Evolutionary conservation across 768 basidiomycete genomes (phyloP), one percentile per base, ranked within the genome.

Genomic region (Suillus subalutaceus): DNA sequence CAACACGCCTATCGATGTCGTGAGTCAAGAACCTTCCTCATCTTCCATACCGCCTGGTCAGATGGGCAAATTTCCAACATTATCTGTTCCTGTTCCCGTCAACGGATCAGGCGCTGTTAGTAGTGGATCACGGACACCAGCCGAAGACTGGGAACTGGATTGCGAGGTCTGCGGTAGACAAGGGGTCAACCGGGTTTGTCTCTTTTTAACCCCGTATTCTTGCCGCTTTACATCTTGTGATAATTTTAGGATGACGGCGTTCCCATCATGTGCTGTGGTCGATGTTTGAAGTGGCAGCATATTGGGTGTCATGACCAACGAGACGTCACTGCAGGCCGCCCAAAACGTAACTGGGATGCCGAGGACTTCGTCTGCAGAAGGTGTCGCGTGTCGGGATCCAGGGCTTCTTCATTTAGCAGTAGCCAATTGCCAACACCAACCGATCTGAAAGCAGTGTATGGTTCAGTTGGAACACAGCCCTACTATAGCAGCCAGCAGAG

Each of bases 261-360:
- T 13, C 88, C 91, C 4, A 84, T 97, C 79, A 86, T 94, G 73
- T 93, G 87, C 44, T 97, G 96, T 72, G 92, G 91, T 30, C 74
- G 78, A 37, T 97, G 96, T 76, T 85, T 83, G 16, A 88, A 88
- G 75, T 97, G 95, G 96, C 96, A 97, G 71, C 96, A 97, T 71
- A 93, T 93, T 41, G 74, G 80, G 26, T 97, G 96, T 72, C 93
- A 96, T 72, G 92, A 97, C 72, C 79, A 77, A 58, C 86, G 83
- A 37, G 95, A 96, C 75, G 77, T 79, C 38, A 78, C 81, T 26
- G 84, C 85, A 53, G 91, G 93, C 30, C 84, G 83, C 16, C 86
- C 85, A 5, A 85, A 81, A 69, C 87, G 94, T 23, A 88, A 96
- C 70, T 97, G 96, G 96, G 87, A 92, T 61, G 73, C 79, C n/a